Conservation (phyloP, 352 stramenopile genomes). For the Phytophthora citrophthora region DNA sequence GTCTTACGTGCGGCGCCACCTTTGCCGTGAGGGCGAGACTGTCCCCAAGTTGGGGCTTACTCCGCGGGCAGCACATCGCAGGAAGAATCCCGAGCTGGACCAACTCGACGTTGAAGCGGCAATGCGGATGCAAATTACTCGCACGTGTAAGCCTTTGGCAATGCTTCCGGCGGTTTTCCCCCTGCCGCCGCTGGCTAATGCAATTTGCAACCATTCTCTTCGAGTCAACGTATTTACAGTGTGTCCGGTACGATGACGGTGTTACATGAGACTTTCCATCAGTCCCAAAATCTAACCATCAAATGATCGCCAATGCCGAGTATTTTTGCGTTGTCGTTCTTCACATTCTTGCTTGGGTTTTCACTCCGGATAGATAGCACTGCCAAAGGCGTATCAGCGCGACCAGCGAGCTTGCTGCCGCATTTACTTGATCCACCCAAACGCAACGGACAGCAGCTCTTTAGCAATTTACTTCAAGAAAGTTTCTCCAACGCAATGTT, state of each 20-base stretch:
- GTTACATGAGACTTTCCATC: slow-evolving; percentile 8
- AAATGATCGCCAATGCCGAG: not conserved
- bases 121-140: not conserved
- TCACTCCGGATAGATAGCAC: not conserved
- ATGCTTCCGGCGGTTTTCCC: slow-evolving; percentile 2
- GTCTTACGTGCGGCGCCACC: slow-evolving; percentile 10
- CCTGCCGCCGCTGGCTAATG: slow-evolving; percentile 12
- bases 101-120: slow-evolving; percentile 2
- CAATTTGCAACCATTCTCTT: slow-evolving; percentile 11
- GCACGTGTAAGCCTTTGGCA: not conserved
- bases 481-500: not conserved
- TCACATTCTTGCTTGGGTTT: not conserved
- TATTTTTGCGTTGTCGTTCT: slow-evolving; percentile 8
- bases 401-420: not conserved
- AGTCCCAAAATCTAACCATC: not conserved
- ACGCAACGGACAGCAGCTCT: not conserved
- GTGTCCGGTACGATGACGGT: no score
- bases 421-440: not conserved
- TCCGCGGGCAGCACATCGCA: slow-evolving; percentile 24
- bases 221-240: no score
- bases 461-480: not conserved
- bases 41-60: slow-evolving; percentile 5
- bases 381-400: not conserved
- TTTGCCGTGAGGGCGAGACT: slow-evolving; percentile 11
- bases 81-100: slow-evolving; percentile 22